Base-by-base conservation (phyloP, 2,329 filamentous ascomycete species). In the Calonectria pteridis region DNA sequence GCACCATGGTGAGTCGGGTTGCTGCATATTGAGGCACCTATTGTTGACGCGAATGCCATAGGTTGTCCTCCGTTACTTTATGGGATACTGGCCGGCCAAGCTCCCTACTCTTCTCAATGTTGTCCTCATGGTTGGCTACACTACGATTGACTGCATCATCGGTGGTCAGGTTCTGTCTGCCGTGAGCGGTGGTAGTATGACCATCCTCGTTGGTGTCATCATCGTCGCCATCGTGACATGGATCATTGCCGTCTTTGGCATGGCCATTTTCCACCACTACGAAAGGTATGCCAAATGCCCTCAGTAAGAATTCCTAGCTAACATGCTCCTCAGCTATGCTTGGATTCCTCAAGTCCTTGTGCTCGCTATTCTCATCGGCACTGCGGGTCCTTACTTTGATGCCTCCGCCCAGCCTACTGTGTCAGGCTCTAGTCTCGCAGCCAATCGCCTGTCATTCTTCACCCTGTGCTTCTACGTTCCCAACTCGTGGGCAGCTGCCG, bases 121-220 rank as follows among this genome's bases (percentile, higher is more conserved):
- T 89, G 90, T 94, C 81, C 93, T 93, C 67, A 84, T 93, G 78
- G 92, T 95, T 82, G 94, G 94, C 64, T 96, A 94, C 92, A 93
- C 92, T 6, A 89, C 92, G 0, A 92, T 95, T 77, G 96, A 97
- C 81, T 90, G 91, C 69, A 95, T 97, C 75, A 94, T 96, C 20
- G 94, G 94, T 23, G 93, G 94, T 0, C 93, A 96, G 82, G 89
- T 96, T 9, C 88, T 97, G 77, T 89, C 94, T 71, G 93, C 94
- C 0, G 92, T 96, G 58, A 95, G 95, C 81, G 81, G 84, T 58
- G 81, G 81, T 6, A 84, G 89, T 64, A 91, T 96, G 76, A 93
- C 93, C 9, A 93, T 94, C 58, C 93, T 88, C 81, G 94, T 93
- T 1, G 94, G 94, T 26, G 93, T 97, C 74, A 84, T 96, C 49